These are phyloP conservation scores for Symbiodinium natans DNA, from an alignment of 73 alveolate species.

Conservation along the genomic window DNA sequence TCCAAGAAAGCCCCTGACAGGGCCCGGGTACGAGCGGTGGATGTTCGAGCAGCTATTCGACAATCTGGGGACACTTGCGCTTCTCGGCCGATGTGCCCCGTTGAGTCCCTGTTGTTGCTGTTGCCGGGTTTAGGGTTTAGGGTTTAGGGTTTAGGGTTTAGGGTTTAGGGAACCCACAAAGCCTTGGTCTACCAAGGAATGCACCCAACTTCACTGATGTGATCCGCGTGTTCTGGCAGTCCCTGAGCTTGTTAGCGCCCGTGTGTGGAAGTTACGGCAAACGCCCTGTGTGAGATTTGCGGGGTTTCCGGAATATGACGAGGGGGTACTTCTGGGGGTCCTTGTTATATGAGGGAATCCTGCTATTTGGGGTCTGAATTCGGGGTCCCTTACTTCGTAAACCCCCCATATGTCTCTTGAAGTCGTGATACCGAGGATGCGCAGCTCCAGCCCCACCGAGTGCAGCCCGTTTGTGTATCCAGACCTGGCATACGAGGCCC, in stretches of 20 bases:
- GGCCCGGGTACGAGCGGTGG: conserved; percentile 43
- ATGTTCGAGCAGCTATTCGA: conserved; percentile 61
- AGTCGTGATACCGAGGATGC: conserved; percentile 14
- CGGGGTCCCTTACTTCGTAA: too few species aligned
- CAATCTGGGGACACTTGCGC: conserved; percentile 46
- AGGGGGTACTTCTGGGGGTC: too few species aligned
- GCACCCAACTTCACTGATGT: background rate
- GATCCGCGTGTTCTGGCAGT: conserved; percentile 56
- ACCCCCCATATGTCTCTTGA: background rate
- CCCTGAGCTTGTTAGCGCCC: background rate
- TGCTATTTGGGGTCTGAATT: too few species aligned
- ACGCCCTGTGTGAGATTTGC: too few species aligned
- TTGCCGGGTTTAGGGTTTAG: too few species aligned
- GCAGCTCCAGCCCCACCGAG: conserved; percentile 31
- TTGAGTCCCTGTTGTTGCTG: too few species aligned
- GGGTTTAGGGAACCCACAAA: too few species aligned
- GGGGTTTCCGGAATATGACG: too few species aligned
- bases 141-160: too few species aligned
- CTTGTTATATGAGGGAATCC: too few species aligned
- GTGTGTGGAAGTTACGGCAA: too few species aligned
- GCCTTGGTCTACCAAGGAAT: too few species aligned
- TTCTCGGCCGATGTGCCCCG: background rate
- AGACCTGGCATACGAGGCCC: background rate
- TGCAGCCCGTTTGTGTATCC: conserved; percentile 76
- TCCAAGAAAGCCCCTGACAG: background rate